Percentiles rank a stretch among this genome's conserved stretches.
Evolutionary conservation across 225 moss, liverwort and hornwort species (phyloP).

Genomic region (Antitrichia curtipendula): DNA sequence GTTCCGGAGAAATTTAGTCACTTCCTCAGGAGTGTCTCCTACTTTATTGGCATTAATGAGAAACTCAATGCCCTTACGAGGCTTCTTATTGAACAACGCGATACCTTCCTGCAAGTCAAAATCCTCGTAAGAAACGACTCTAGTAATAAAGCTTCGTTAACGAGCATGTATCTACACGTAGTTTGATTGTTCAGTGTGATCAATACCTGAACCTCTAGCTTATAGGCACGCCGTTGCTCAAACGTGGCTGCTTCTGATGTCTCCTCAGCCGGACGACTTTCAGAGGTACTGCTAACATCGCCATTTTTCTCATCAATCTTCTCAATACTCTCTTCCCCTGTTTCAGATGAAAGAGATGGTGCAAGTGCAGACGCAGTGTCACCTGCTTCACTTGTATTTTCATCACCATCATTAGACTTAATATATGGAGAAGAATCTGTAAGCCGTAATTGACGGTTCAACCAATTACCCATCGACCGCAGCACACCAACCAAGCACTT

Average conservation of each 20-base stretch:
- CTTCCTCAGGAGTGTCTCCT: slow-evolving; percentile 82
- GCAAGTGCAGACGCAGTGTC: slow-evolving; percentile 17
- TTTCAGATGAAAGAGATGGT: slow-evolving; percentile 27
- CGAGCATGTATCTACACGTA: neutral
- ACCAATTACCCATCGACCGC: slow-evolving; percentile 98
- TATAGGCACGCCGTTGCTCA: slow-evolving; percentile 93
- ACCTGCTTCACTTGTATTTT: slow-evolving; percentile 43
- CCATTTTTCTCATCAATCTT: slow-evolving; percentile 39
- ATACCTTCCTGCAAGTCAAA: slow-evolving; percentile 84
- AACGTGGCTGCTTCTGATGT: slow-evolving; percentile 95
- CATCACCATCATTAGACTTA: slow-evolving; percentile 69
- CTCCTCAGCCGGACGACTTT: slow-evolving; percentile 54
- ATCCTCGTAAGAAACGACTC: neutral
- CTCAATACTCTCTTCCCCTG: slow-evolving; percentile 29
- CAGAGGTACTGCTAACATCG: slow-evolving; percentile 21
- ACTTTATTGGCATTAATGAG: slow-evolving; percentile 80
- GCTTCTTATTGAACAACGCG: slow-evolving; percentile 91
- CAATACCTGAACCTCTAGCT: slow-evolving; percentile 88
- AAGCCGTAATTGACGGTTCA: slow-evolving; percentile 90
- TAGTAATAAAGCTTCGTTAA: neutral
- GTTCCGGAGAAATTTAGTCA: slow-evolving; percentile 64
- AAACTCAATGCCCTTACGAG: slow-evolving; percentile 94
- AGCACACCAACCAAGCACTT: slow-evolving; percentile 98
- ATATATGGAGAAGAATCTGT: slow-evolving; percentile 82
- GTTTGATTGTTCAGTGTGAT: neutral